Evolutionary conservation across 768 basidiomycete genomes (phyloP).

Genomic region (Xerocomus brunneocitrinus): DNA sequence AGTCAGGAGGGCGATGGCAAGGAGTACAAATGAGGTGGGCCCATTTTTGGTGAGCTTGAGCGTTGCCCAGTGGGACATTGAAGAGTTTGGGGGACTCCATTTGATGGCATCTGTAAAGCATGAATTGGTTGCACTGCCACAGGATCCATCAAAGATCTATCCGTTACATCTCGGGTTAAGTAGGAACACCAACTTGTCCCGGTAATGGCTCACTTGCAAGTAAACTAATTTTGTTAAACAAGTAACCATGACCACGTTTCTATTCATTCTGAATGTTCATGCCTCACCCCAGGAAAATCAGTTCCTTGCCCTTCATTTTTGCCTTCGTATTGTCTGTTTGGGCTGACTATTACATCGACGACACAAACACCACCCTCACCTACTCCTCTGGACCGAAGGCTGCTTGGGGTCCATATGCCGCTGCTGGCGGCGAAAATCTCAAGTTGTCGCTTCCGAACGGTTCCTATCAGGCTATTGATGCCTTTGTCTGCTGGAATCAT

Average conservation of each 20-base stretch:
- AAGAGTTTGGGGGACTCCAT: not conserved
- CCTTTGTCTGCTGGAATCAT: constrained; percentile 23
- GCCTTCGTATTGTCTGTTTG: constrained; percentile 2
- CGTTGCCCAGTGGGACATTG: constrained; percentile 8
- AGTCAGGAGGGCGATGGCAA: constrained; percentile 20
- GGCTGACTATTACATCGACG: constrained; percentile 24
- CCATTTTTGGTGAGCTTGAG: constrained; percentile 16
- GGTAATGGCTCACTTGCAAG: not conserved
- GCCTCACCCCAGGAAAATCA: not conserved
- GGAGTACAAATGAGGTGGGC: constrained; percentile 8
- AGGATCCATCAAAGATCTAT: no score
- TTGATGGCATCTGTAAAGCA: no score
- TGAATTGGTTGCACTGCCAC: not conserved
- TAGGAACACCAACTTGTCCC: not conserved
- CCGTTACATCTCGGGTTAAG: no score
- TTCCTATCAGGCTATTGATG: constrained; percentile 18
- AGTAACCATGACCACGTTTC: not conserved
- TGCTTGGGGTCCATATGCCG: constrained; percentile 21
- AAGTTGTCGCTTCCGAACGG: constrained; percentile 16
- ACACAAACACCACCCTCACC: constrained; percentile 20
- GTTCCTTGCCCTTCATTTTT: not conserved
- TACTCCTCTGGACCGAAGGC: constrained; percentile 23
- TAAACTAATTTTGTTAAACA: not conserved
- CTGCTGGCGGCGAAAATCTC: constrained; percentile 5
- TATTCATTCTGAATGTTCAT: not conserved